Evolutionary conservation across 2,329 filamentous ascomycete genomes (phyloP), one percentile per base, ranked within the genome.

Genomic region (Trichothecium sympodiale): DNA sequence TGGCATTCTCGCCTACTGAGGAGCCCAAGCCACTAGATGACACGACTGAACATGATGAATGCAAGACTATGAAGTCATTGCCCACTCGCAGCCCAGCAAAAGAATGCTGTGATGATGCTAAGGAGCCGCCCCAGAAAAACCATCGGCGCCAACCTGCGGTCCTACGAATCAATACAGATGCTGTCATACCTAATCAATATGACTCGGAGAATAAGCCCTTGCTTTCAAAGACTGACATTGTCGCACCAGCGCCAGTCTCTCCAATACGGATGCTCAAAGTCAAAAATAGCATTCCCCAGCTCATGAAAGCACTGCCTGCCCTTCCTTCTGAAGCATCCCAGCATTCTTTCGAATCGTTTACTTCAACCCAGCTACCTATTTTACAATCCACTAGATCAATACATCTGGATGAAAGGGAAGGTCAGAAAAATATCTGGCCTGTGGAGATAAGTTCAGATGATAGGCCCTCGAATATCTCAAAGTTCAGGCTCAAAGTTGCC

Each of bases 281-380:
- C 28, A 67, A 65, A 38, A 67, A 64, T 41, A 70, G 64, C 41
- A 65, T 68, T 35, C 64, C 68, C 6, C 60, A 61, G 29, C 50
- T 72, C 12, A 71, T 71, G 66, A 72, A 73, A 46, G 60, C 63
- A 16, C 44, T 72, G 29, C 69, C 69, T 12, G 55, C 62, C 12
- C 43, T 71, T 7, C 67, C 67, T 25, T 6, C 10, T 6, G 20
- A 25, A 25, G 10, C 20, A 6, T 6, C 20, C 10, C 4, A 38
- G 9, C 7, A 31, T 13, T 31, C 25, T 6, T 26, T 10, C 7
- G 39, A 43, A 37, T 30, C 27, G 30, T 33, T 13, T 14, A 27
- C 15, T 27, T 36, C 43, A 10, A 38, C 41, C 17, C 14, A 38
- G 25, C n/a, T 42, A 25, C 17, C 35, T 42, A 17, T 36, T 41